These are phyloP conservation scores for Colletotrichum camelliae DNA, from an alignment of 2,329 filamentous ascomycete genomes.

Conservation along the genomic window DNA sequence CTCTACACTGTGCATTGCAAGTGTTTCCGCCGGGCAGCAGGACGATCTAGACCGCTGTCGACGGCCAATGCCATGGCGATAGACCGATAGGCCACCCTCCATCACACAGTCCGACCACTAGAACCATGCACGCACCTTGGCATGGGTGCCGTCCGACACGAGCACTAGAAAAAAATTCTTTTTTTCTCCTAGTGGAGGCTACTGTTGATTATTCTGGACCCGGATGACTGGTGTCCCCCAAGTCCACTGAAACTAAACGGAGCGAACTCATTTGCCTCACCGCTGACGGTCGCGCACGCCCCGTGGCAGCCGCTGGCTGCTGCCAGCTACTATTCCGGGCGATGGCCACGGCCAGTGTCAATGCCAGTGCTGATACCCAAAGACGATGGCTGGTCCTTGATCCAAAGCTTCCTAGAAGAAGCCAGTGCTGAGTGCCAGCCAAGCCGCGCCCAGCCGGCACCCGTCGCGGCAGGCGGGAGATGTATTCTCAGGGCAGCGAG, in stretches of 20 bases:
- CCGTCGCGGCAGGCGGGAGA: neutral
- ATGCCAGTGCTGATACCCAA: neutral
- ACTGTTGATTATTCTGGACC: neutral
- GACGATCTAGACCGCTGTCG: constrained; percentile 2
- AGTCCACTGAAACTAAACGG: neutral
- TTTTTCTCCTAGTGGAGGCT: neutral
- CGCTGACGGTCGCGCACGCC: constrained; percentile 4
- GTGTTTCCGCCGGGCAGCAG: neutral
- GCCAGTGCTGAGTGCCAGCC: neutral
- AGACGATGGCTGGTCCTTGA: neutral
- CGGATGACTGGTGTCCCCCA: neutral
- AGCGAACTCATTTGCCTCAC: constrained; percentile 13
- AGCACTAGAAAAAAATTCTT: neutral
- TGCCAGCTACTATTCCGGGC: constrained; percentile 10
- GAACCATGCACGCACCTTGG: neutral
- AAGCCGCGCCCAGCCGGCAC: neutral
- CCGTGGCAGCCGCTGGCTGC: neutral
- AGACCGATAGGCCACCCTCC: constrained; percentile 19
- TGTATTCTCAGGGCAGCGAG: neutral
- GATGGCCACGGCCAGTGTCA: neutral
- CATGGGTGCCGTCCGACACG: neutral
- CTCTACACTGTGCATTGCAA: neutral
- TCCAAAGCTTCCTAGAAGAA: neutral
- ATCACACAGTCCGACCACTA: constrained; percentile 2
- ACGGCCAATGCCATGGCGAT: constrained; percentile 5